Percentiles rank a stretch among this genome's conserved stretches.
phyloP scores from a whole-genome alignment of 768 basidiomycete species.

The Termitomyces sp. region DNA sequence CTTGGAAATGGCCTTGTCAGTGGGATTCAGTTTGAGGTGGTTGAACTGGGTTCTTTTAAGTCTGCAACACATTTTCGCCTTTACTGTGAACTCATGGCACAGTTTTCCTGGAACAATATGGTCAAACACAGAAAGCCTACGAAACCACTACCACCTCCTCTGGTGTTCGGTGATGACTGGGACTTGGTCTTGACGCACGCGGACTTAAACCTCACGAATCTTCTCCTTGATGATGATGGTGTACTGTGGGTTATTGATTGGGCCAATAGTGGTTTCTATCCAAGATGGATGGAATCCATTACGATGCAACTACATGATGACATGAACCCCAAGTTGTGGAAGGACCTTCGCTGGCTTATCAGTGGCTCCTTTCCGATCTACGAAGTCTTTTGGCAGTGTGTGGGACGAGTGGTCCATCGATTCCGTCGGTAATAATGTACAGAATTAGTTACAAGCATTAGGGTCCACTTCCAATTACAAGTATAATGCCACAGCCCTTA shows the following conservation, averaged over 20 bases:
- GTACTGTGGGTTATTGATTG: constrained; percentile 33
- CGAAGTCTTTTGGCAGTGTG: background rate
- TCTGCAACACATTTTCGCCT: constrained; percentile 2
- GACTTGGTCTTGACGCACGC: constrained; percentile 26
- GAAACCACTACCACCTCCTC: background rate
- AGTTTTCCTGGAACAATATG: background rate
- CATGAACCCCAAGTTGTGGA: background rate
- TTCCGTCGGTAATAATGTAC: background rate
- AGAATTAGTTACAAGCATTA: background rate
- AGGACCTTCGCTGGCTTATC: constrained; percentile 4
- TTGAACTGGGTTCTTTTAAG: constrained; percentile 4
- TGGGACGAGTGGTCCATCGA: background rate
- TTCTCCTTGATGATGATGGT: constrained; percentile 26
- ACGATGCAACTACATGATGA: constrained; percentile 8
- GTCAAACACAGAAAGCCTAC: background rate
- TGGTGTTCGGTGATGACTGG: constrained; percentile 3
- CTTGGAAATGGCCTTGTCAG: constrained; percentile 1
- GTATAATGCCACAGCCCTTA: background rate
- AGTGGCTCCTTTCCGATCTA: background rate
- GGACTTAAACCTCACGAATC: constrained; percentile 27
- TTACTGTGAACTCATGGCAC: constrained; percentile 1
- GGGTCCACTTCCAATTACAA: background rate
- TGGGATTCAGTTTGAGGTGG: constrained; percentile 1
- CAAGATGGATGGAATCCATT: constrained; percentile 24
- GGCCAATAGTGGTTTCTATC: constrained; percentile 26